Evolutionary conservation across 176 grass and related monocot genomes (phyloP).

Genomic region (Oryza brachyantha): DNA sequence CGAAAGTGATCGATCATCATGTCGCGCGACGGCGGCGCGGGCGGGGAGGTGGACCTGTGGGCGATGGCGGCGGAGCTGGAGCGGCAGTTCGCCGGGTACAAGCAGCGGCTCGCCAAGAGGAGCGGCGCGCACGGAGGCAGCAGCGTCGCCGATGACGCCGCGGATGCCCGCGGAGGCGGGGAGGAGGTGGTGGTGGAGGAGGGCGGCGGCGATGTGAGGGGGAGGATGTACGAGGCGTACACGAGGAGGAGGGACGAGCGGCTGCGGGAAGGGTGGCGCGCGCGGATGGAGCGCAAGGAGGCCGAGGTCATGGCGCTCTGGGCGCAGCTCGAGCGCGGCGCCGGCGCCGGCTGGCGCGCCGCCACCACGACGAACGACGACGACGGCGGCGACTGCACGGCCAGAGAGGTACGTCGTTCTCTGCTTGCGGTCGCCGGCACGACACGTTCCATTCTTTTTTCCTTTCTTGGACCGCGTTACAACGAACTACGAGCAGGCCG

Average conservation of each 20-base stretch:
- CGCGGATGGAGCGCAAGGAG: constrained; percentile 63
- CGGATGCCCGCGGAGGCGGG: not conserved
- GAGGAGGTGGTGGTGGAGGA: not conserved
- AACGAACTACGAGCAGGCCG: not conserved
- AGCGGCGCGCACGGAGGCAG: not conserved
- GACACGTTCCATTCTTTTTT: constrained; percentile 1
- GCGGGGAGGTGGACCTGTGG: constrained; percentile 43
- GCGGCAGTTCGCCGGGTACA: constrained; percentile 69
- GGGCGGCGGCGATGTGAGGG: constrained; percentile 13
- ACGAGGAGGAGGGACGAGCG: constrained; percentile 59
- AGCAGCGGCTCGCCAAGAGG: constrained; percentile 38
- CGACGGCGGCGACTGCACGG: not conserved
- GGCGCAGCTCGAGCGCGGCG: constrained; percentile 45
- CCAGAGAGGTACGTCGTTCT: constrained; percentile 26
- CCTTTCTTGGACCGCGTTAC: not conserved
- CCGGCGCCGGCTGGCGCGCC: not conserved
- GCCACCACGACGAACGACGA: not conserved
- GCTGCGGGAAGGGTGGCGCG: constrained; percentile 45
- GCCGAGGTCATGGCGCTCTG: constrained; percentile 66
- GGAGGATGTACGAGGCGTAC: constrained; percentile 57
- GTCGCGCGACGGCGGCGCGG: constrained; percentile 5
- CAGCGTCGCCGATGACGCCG: not conserved
- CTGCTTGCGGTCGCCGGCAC: constrained; percentile 3
- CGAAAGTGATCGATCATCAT: too few relatives aligned
- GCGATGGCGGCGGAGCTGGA: constrained; percentile 67